Conservation (phyloP, 352 stramenopile genomes). For the Phytopythium boreale region DNA sequence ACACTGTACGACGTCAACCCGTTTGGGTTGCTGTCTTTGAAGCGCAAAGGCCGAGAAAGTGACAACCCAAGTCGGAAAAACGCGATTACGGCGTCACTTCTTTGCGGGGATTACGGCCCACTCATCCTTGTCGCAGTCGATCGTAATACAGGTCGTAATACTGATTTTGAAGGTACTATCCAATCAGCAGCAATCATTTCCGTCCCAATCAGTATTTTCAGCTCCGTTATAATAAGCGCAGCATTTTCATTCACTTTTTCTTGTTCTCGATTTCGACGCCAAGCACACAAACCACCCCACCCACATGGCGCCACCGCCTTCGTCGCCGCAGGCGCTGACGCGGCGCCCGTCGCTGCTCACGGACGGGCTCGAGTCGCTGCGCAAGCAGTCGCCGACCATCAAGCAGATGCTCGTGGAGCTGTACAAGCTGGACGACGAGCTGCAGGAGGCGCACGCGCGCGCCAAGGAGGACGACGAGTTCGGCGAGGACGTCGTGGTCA, state of each 20-base stretch:
- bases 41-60: no score
- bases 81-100: no score
- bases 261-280: background rate
- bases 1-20: no score
- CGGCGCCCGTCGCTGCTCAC: constrained; percentile 38
- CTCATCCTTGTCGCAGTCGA: no score
- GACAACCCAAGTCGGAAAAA: no score
- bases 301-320: background rate
- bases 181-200: no score
- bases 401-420: constrained; percentile 31
- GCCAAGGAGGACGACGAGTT: constrained; percentile 64
- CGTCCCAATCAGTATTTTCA: no score
- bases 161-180: no score
- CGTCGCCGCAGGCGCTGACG: background rate
- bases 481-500: constrained; percentile 55
- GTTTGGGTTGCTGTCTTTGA: no score
- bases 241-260: background rate
- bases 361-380: constrained; percentile 37
- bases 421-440: constrained; percentile 47
- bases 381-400: constrained; percentile 22
- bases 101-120: no score
- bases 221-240: no score
- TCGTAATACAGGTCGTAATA: no score
- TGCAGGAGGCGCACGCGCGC: constrained; percentile 48
- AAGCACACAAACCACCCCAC: background rate